These are phyloP conservation scores for Penicillium sp. DNA, from an alignment of 2,329 filamentous ascomycete species.

Conservation along the genomic window DNA sequence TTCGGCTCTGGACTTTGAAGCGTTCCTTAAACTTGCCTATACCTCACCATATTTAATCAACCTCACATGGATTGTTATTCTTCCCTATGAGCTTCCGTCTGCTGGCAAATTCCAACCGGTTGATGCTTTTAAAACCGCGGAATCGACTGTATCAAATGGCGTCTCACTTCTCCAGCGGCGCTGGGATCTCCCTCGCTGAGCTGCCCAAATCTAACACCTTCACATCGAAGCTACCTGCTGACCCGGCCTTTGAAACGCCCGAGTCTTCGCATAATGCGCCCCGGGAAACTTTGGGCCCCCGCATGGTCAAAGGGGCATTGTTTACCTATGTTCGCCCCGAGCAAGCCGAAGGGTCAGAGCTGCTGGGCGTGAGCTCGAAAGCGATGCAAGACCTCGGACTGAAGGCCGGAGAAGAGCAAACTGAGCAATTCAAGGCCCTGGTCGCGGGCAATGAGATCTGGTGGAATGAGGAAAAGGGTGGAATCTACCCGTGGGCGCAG, in stretches of 20 bases:
- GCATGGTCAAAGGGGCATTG: slow-evolving; percentile 79
- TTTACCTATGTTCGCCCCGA: slow-evolving; percentile 92
- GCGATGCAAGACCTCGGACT: slow-evolving; percentile 84
- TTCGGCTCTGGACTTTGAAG: neutral
- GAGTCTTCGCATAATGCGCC: slow-evolving; percentile 78
- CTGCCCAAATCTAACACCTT: slow-evolving; percentile 67
- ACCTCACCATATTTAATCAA: neutral
- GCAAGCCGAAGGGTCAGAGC: slow-evolving; percentile 68
- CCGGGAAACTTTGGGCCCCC: slow-evolving; percentile 73
- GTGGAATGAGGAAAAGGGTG: slow-evolving; percentile 71
- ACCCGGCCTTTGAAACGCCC: slow-evolving; percentile 77
- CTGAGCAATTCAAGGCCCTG: slow-evolving; percentile 72
- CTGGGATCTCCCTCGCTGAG: slow-evolving; percentile 46
- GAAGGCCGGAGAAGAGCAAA: slow-evolving; percentile 65
- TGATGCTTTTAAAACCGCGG: slow-evolving; percentile 28
- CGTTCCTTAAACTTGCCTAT: neutral
- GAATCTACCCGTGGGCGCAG: slow-evolving; percentile 97
- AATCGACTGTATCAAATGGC: slow-evolving; percentile 49
- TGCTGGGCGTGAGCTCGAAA: slow-evolving; percentile 76
- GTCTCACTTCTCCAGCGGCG: slow-evolving; percentile 40
- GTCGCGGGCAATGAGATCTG: slow-evolving; percentile 82
- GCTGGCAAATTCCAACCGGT: slow-evolving; percentile 13
- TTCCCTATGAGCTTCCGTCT: slow-evolving; percentile 9
- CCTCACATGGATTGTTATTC: too few relatives aligned
- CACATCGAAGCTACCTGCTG: slow-evolving; percentile 70